Base-by-base conservation (phyloP, 352 stramenopile genomes). In the Sclerospora graminicola region DNA sequence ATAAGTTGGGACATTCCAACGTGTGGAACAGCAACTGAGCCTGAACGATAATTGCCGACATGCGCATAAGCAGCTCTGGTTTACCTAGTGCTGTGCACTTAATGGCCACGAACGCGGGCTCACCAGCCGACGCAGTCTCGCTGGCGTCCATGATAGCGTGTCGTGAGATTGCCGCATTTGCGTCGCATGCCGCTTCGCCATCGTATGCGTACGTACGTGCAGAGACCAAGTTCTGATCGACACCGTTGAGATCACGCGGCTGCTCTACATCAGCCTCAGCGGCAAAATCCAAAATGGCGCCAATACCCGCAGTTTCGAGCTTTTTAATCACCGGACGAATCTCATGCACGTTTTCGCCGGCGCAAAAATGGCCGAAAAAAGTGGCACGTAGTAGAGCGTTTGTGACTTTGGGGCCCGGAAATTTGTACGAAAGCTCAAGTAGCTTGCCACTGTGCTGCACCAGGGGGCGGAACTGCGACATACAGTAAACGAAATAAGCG, bases 351-450 rank as follows among this genome's bases (percentile, higher is more conserved):
- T 94, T 60, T 42, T 97, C 72, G 14, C 95, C 96, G 10, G 86
- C 95, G 63, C 96, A 98, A 60, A 99, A 99, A 46, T 98, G 95
- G 15, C 74, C 69, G 64, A 98, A 99, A 52, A 98, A 97, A 8
- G 90, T 97, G n/a, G 69, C 40, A 31, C 89, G 84, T 48, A 98
- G 58, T 20, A 97, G 26, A 11, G 62, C 55, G 69, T 98, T 82
- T 9, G 89, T 97, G 36, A 97, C 56, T 32, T 42, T 74, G 8
- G 64, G 45, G 27, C 94, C 91, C 1, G 72, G 71, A 33, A 98
- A 72, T 42, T 69, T 66, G 57, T 95, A 90, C 27, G 84, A 77
- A 13, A 82, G 24, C 30, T 79, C 64, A 33, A 98, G 61, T 8
- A 98, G 59, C 10, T 53, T 45, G 41, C 96, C 77, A 29, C 84